Evolutionary conservation across 2,329 filamentous ascomycete genomes (phyloP).

Genomic region (Monilinia polystroma): DNA sequence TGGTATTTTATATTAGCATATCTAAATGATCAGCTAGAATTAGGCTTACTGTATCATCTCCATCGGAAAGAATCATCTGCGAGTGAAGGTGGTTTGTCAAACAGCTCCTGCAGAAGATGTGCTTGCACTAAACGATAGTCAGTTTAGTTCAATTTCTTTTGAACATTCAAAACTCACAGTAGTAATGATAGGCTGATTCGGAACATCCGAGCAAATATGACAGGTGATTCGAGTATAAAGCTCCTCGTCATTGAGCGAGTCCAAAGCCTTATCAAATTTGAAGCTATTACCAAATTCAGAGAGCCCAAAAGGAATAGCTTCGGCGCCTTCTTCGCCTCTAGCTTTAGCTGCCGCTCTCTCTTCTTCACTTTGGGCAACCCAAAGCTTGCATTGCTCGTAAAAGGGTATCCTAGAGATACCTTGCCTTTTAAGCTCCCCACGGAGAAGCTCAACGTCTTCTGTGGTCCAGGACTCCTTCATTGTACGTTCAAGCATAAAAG

Average conservation of each 20-base stretch:
- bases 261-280: conserved; percentile 38
- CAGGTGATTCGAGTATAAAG: conserved; percentile 43
- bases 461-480: conserved; percentile 38
- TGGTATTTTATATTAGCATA: neutral
- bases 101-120: conserved; percentile 56
- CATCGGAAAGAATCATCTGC: conserved; percentile 5
- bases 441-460: conserved; percentile 34
- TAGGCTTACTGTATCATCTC: neutral
- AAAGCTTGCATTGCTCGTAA: conserved; percentile 37
- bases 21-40: no score
- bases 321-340: conserved; percentile 20
- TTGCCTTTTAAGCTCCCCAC: conserved; percentile 20
- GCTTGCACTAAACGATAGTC: conserved; percentile 45
- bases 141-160: neutral
- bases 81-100: conserved; percentile 39
- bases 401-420: conserved; percentile 28
- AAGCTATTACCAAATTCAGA: conserved; percentile 37
- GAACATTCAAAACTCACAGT: conserved; percentile 27
- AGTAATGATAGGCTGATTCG: conserved; percentile 46
- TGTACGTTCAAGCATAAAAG: conserved; percentile 38
- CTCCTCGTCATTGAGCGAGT: conserved; percentile 37
- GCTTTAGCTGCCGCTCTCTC: conserved; percentile 6
- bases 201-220: conserved; percentile 44
- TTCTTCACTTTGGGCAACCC: conserved; percentile 27
- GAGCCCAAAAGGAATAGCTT: conserved; percentile 32